Evolutionary conservation across 306 rosid species (phyloP).

Genomic region (Lupinus albus): DNA sequence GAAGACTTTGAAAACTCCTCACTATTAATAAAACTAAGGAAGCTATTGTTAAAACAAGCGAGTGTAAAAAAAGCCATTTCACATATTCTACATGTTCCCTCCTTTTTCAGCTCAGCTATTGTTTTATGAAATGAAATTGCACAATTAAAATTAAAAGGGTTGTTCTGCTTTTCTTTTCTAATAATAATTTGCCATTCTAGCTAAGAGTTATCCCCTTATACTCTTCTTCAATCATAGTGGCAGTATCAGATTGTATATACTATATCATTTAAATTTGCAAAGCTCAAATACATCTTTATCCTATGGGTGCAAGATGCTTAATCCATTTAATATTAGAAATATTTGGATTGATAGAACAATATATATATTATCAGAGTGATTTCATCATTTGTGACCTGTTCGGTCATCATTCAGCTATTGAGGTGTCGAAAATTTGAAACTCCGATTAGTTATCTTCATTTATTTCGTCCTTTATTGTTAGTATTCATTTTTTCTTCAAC

Average conservation of each 20-base stretch:
- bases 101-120: slow-evolving; percentile 31
- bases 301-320: no score
- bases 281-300: slow-evolving; percentile 32
- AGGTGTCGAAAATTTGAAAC: no score
- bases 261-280: slow-evolving; percentile 34
- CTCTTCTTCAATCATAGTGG: slow-evolving; percentile 44
- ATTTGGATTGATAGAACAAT: no score
- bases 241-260: slow-evolving; percentile 35
- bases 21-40: slow-evolving; percentile 33
- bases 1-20: background rate
- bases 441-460: no score
- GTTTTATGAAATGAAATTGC: slow-evolving; percentile 37
- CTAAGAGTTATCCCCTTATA: slow-evolving; percentile 39
- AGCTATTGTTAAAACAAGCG: slow-evolving; percentile 11
- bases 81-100: slow-evolving; percentile 55
- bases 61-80: slow-evolving; percentile 41
- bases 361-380: no score
- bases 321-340: no score
- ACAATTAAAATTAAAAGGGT: slow-evolving; percentile 34
- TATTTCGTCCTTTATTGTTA: no score
- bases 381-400: no score
- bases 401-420: no score
- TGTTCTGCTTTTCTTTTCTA: slow-evolving; percentile 40
- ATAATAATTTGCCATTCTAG: slow-evolving; percentile 41
- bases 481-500: no score